Evolutionary conservation across 2,329 filamentous ascomycete species (phyloP).

Genomic region (Talaromyces sp.): DNA sequence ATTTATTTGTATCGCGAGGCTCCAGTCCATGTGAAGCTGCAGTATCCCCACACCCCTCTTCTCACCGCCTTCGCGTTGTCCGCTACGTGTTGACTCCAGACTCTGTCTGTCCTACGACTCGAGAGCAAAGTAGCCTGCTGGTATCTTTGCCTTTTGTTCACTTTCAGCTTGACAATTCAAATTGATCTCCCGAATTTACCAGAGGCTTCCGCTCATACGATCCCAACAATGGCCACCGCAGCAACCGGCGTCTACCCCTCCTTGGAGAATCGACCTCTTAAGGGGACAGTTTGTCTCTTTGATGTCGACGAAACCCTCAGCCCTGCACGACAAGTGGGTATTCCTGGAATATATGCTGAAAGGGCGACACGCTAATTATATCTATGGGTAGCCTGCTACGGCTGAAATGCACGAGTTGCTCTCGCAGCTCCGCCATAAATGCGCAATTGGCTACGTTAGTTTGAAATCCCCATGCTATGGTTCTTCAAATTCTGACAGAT

Average conservation of each 20-base stretch:
- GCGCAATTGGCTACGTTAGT: conserved; percentile 73
- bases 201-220: neutral
- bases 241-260: conserved; percentile 56
- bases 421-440: conserved; percentile 74
- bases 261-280: conserved; percentile 76
- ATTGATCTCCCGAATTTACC: neutral
- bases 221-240: conserved; percentile 23
- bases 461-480: neutral
- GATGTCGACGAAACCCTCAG: conserved; percentile 95
- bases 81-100: neutral
- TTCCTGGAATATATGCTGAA: neutral
- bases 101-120: neutral
- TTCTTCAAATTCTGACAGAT: neutral
- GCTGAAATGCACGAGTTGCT: conserved; percentile 82
- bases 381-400: conserved; percentile 53
- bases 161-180: neutral
- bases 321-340: conserved; percentile 67
- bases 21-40: neutral
- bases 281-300: conserved; percentile 92
- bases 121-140: neutral
- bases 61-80: conserved; percentile 9
- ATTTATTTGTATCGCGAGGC: neutral
- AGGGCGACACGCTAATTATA: conserved; percentile 1
- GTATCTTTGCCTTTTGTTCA: neutral
- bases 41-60: conserved; percentile 2